Evolutionary conservation across 2,329 filamentous ascomycete species (phyloP).

Genomic region (Dryadomyces quercivorus): DNA sequence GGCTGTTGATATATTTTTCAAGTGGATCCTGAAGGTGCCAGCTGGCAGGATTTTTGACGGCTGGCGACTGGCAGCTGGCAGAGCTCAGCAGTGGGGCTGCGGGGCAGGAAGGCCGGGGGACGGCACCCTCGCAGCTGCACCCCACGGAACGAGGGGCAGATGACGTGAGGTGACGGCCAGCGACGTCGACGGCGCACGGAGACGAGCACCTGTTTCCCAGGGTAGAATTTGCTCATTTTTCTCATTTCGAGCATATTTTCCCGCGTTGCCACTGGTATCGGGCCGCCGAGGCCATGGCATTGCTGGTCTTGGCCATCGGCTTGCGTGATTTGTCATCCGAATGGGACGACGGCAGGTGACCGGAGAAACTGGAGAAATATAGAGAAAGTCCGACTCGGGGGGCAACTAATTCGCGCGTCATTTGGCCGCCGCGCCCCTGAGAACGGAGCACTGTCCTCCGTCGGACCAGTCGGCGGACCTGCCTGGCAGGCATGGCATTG

Average conservation of each 20-base stretch:
- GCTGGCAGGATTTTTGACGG: neutral
- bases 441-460: neutral
- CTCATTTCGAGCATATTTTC: too few relatives aligned
- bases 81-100: neutral
- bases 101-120: neutral
- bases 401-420: neutral
- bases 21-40: neutral
- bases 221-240: too few relatives aligned
- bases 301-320: too few relatives aligned
- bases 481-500: neutral
- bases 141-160: too few relatives aligned
- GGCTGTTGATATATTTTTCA: slow-evolving; percentile 1
- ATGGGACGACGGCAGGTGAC: neutral
- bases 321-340: neutral
- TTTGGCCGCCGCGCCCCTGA: neutral
- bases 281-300: too few relatives aligned
- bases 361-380: neutral
- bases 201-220: too few relatives aligned
- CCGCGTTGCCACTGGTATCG: too few relatives aligned
- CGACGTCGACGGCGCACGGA: too few relatives aligned
- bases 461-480: neutral
- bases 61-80: slow-evolving; percentile 3
- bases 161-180: too few relatives aligned
- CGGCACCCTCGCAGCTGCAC: neutral
- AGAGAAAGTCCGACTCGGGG: neutral